Evolutionary conservation across 2,329 filamentous ascomycete species (phyloP), one percentile per base, ranked within the genome.

Genomic region (Thelonectria blattea): DNA sequence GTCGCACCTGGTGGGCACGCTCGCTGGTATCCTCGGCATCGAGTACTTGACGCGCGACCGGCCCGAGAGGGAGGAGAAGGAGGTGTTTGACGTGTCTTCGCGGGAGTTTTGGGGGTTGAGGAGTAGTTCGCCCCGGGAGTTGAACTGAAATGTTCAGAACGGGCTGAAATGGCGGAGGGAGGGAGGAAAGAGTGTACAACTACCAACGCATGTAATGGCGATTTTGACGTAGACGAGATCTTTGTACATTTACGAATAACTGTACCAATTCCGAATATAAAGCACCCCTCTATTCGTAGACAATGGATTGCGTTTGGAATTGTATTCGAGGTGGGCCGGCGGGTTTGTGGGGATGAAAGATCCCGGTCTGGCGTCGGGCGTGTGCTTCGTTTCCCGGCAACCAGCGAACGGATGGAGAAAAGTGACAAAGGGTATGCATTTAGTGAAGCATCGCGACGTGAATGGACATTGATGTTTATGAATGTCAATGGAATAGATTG

Each of bases 1-100:
- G 47, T 84, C 83, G 32, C 85, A 87, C 63, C 62, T 87, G 62
- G 79, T 75, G 8, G 84, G 85, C 42, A 79, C 87, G 63, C 62
- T 78, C 17, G 76, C 78, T 4, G 85, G 85, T 10, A 70, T 81
- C 1, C 41, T 75, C 12, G 80, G 80, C 14, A 75, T 78, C 14
- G 73, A 75, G 68, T 58, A 72, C 30, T 55, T 78, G 12, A 70
- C 70, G 42, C 63, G 67, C 51, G 61, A 63, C 17, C 54, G 52
- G 47, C 52, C 62, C 15, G 52, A 61, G 12, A 52, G 52, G 11
- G 52, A 65, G 45, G 68, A 30, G 22, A 24, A 65, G 49, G 54
- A 64, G 63, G 57, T 67, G 34, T 61, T 70, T 27, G 64, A 68
- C 11, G 42, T 64, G 22, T 24, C 22, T 24, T 24, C 22, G 22